Evolutionary conservation across 495 filamentous ascomycete genomes (phyloP).

Genomic region (Hypoxylon fragiforme): DNA sequence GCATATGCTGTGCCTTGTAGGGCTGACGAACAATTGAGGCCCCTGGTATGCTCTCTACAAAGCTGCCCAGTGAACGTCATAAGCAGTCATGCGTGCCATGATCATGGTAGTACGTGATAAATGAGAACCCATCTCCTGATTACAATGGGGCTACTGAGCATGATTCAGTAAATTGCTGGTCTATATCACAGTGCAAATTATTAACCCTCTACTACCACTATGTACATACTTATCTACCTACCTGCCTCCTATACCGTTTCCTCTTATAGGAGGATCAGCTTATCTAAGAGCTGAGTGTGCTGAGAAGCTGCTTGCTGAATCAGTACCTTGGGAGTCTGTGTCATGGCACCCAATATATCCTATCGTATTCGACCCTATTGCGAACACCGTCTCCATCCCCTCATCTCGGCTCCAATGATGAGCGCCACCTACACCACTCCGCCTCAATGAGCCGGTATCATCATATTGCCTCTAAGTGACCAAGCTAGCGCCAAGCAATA

Average conservation of each 20-base stretch:
- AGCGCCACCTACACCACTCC: background rate
- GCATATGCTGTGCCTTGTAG: no score
- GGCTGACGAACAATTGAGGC: no score
- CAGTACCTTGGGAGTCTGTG: background rate
- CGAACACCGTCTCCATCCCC: background rate
- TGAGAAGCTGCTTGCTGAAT: background rate
- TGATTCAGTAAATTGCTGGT: background rate
- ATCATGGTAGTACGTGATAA: no score
- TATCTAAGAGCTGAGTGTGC: slow-evolving; percentile 1
- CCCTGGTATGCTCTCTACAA: background rate
- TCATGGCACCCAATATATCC: no score
- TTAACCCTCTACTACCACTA: no score
- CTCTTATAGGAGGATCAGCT: background rate
- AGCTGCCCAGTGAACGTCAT: background rate
- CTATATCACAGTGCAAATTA: background rate
- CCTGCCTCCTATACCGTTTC: background rate
- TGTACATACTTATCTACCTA: no score
- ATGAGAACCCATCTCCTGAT: no score
- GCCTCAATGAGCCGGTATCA: background rate
- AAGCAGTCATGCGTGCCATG: background rate
- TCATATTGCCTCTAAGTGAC: no score
- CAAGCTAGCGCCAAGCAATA: slow-evolving; percentile 2
- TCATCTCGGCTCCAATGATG: background rate
- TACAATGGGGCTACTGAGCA: background rate
- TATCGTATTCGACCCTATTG: background rate